Conservation (phyloP, 495 filamentous ascomycete genomes). For the Penicillium egyptiacum region DNA sequence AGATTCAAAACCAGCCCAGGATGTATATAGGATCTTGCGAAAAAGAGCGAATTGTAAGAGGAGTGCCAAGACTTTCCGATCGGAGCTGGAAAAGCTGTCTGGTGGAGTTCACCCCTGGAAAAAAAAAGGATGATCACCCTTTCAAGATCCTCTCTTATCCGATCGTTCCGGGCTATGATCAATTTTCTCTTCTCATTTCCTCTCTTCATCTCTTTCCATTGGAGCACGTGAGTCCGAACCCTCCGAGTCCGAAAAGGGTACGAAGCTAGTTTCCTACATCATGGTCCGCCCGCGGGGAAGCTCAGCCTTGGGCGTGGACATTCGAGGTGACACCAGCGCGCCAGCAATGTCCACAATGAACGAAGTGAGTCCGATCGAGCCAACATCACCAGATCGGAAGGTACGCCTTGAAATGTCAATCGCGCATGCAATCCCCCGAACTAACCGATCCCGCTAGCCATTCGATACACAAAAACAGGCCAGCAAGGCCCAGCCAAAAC, state of each 20-base stretch:
- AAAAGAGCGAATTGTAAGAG: not conserved
- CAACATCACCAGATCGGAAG: conserved; percentile 40
- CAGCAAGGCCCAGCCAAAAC: conserved; percentile 45
- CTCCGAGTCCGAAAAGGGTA: not conserved
- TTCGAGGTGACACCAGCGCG: conserved; percentile 52
- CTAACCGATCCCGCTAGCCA: conserved; percentile 22
- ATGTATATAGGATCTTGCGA: not conserved
- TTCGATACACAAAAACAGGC: conserved; percentile 34
- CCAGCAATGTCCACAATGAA: conserved; percentile 56
- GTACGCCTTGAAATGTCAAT: conserved; percentile 25
- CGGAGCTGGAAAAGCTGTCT: conserved; percentile 7
- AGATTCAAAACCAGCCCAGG: not conserved
- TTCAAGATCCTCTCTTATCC: conserved; percentile 3
- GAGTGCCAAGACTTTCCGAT: conserved; percentile 11
- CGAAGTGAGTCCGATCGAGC: conserved; percentile 45
- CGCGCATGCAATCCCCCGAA: conserved; percentile 9
- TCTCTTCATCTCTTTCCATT: not conserved
- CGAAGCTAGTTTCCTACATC: not conserved
- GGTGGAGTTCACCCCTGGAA: conserved; percentile 14
- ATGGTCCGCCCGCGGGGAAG: conserved; percentile 50
- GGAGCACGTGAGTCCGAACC: conserved; percentile 7
- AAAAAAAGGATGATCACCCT: conserved; percentile 1
- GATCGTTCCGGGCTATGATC: conserved; percentile 6
- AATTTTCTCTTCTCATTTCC: not conserved
- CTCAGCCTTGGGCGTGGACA: conserved; percentile 53